Conservation (phyloP, 2,329 filamentous ascomycete genomes). For the Aspergillus sp. region DNA sequence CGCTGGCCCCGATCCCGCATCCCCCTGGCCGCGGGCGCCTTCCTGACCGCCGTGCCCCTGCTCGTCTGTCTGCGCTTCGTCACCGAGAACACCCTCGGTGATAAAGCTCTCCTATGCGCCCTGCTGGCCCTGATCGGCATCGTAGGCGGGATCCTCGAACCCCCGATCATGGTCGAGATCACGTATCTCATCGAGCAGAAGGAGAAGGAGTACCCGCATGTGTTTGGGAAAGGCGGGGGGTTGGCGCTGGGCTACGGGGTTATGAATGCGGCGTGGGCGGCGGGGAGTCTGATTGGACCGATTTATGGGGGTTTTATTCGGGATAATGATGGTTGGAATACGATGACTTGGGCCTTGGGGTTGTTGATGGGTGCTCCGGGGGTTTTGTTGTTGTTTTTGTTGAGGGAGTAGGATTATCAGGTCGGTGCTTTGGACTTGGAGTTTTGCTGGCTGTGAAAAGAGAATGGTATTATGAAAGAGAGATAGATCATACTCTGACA, state of each 20-base stretch:
- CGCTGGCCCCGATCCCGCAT: constrained; percentile 45
- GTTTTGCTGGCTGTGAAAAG: no score
- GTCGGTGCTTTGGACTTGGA: no score
- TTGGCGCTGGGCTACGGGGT: constrained; percentile 61
- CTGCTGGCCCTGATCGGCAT: constrained; percentile 61
- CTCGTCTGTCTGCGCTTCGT: constrained; percentile 67
- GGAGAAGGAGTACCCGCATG: constrained; percentile 49
- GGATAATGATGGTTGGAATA: constrained; percentile 50
- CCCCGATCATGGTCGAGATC: constrained; percentile 68
- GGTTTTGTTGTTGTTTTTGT: background rate
- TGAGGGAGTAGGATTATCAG: background rate
- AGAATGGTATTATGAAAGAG: no score
- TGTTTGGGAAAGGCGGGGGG: constrained; percentile 58
- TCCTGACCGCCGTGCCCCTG: constrained; percentile 59
- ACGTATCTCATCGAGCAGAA: constrained; percentile 57
- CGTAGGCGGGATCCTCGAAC: constrained; percentile 58
- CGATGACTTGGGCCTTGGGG: constrained; percentile 53
- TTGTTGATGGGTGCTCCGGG: background rate
- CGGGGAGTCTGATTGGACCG: constrained; percentile 52
- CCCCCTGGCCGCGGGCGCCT: constrained; percentile 56
- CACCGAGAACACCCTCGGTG: constrained; percentile 53
- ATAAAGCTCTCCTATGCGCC: constrained; percentile 66
- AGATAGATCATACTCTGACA: no score
- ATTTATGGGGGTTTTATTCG: constrained; percentile 53
- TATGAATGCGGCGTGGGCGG: constrained; percentile 55